phyloP scores from a whole-genome alignment of 331 rosid genomes.

The Rhamnella rubrinervis region DNA sequence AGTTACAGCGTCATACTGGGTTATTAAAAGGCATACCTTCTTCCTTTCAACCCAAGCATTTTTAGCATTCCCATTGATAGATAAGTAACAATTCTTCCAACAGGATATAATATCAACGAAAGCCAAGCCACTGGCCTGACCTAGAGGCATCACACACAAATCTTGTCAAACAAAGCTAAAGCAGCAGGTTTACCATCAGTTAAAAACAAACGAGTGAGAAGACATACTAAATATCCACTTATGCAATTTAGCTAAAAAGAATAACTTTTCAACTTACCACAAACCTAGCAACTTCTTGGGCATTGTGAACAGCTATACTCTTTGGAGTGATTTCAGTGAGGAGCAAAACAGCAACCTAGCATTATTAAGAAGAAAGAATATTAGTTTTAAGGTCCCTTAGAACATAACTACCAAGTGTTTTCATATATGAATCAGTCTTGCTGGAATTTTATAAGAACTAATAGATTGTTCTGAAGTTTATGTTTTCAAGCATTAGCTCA shows the following conservation, averaged over 20 bases:
- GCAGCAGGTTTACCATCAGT: conserved; percentile 20
- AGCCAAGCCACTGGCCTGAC: conserved; percentile 99
- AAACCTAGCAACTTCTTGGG: conserved; percentile 92
- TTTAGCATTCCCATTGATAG: conserved; percentile 97
- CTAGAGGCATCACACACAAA: conserved; percentile 52
- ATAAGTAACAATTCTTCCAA: conserved; percentile 87
- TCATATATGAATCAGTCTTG: neutral
- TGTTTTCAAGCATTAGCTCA: conserved; percentile 1
- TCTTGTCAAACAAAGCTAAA: conserved; percentile 22
- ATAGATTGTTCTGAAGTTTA: neutral
- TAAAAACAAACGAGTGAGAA: conserved; percentile 12
- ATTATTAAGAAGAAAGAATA: conserved; percentile 20
- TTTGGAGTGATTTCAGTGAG: conserved; percentile 99
- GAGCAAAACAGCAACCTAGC: conserved; percentile 91
- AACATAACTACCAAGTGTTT: conserved; percentile 5
- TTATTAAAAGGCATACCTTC: conserved; percentile 55
- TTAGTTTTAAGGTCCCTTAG: conserved; percentile 9
- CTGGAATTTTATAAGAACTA: neutral
- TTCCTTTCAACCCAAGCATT: conserved; percentile 92
- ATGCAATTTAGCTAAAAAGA: neutral
- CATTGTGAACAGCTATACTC: conserved; percentile 95
- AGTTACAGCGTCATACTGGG: conserved; percentile 19
- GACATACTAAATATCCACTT: conserved; percentile 2
- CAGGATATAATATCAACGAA: conserved; percentile 90
- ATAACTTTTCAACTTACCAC: conserved; percentile 64